Conservation (phyloP, 768 basidiomycete species). For the Pisolithus microcarpus region DNA sequence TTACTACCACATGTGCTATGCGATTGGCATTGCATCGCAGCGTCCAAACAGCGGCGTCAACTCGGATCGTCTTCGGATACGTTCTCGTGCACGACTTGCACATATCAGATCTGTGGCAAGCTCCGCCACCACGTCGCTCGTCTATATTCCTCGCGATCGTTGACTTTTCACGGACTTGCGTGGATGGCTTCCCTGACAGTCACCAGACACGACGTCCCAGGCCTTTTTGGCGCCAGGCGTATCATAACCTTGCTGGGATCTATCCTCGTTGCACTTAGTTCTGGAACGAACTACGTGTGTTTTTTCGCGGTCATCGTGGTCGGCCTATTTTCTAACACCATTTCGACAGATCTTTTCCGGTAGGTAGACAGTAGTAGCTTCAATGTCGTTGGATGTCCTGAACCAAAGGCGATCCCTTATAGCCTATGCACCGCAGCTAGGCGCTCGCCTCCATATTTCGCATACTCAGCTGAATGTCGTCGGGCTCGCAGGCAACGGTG, state of each 20-base stretch:
- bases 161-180: not conserved
- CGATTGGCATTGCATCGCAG: too few relatives aligned
- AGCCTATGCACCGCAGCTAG: slow-evolving; percentile 88
- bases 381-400: too few relatives aligned
- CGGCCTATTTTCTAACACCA: not conserved
- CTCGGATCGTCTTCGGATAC: too few relatives aligned
- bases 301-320: not conserved
- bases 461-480: slow-evolving; percentile 82
- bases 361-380: slow-evolving; percentile 1
- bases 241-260: slow-evolving; percentile 47
- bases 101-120: too few relatives aligned
- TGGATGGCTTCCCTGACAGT: too few relatives aligned
- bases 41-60: too few relatives aligned
- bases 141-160: not conserved
- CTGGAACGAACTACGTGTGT: slow-evolving; percentile 73
- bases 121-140: too few relatives aligned
- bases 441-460: slow-evolving; percentile 61
- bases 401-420: not conserved
- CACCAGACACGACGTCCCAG: not conserved
- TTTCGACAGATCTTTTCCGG: slow-evolving; percentile 24
- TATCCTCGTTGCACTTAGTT: slow-evolving; percentile 52
- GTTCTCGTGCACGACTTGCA: too few relatives aligned
- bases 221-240: slow-evolving; percentile 29
- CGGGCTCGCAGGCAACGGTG: slow-evolving; percentile 76
- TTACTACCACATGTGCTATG: too few relatives aligned